Evolutionary conservation across 2,329 filamentous ascomycete species (phyloP), one percentile per base, ranked within the genome.

Genomic region (Cercospora berteroae): DNA sequence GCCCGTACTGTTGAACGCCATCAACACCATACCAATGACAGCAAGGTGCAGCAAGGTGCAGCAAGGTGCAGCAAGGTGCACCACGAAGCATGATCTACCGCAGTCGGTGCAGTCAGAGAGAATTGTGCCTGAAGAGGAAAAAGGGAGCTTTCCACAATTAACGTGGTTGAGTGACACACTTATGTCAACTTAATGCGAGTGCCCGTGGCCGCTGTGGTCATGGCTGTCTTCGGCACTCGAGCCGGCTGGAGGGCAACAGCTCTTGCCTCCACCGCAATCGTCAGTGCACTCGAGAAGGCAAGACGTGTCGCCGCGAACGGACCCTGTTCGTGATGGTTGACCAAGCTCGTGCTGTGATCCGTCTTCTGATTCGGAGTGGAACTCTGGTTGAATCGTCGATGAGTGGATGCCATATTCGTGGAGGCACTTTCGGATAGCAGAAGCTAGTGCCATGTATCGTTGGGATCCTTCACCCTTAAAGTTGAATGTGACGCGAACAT

Each of bases 371-470:
- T 63, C 67, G n/a, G 61, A 33, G 64, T 70, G 68, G 76, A 83
- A 99, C 79, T 99, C 95, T 5, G 95, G 95, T 80, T 99, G 95
- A 73, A 99, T 98, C 12, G 95, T 99, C 39, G 93, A 94, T 42
- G 92, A 96, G 82, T 99, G 95, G 71, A 99, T 98, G 65, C 95
- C 94, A 74, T 96, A 97, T 39, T 88, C 94, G 79, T 99, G 95
- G 3, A 99, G 88, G 75, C 95, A 99, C 75, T 89, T 89, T 58
- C 94, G 87, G 18, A 96, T 91, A 65, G 90, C 89, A 67, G 88
- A 88, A 20, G 94, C 93, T 44, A 99, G 86, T 70, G 89, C 86
- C 94, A 99, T 99, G 81, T 98, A 99, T 75, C 90, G 88, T 64
- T 86, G 85, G 0, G 86, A 87, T 50, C 90, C 68, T 73, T 93